Evolutionary conservation across 805 yeast genomes (phyloP).

Genomic region (Metschnikowia rubicola): DNA sequence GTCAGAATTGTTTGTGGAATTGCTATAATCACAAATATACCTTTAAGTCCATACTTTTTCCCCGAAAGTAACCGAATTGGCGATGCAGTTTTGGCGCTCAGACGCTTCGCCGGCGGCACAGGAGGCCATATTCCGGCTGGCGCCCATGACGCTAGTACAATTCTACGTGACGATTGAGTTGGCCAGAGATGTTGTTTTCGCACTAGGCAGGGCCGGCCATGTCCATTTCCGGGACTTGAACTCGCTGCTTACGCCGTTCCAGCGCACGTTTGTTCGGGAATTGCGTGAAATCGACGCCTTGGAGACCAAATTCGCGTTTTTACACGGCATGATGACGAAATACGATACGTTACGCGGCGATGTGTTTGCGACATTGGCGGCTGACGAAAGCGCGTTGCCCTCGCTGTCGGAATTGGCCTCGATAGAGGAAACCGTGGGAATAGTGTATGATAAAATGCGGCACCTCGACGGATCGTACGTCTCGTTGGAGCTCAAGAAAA

Average conservation of each 20-base stretch:
- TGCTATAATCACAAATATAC: neutral
- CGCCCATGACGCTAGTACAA: conserved; percentile 48
- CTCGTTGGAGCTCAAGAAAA: conserved; percentile 23
- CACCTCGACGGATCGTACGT: conserved; percentile 37
- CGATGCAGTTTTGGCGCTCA: conserved; percentile 7
- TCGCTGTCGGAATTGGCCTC: conserved; percentile 34
- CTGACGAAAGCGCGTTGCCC: conserved; percentile 47
- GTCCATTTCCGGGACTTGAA: conserved; percentile 51
- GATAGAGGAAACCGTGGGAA: conserved; percentile 23
- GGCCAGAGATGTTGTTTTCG: conserved; percentile 40
- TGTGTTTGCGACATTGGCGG: conserved; percentile 29
- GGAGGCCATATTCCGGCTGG: conserved; percentile 45
- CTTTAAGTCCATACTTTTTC: neutral
- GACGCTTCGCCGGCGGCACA: conserved; percentile 3
- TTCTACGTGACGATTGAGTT: conserved; percentile 46
- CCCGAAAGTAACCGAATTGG: too few species aligned
- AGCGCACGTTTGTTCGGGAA: conserved; percentile 43
- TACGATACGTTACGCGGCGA: conserved; percentile 27
- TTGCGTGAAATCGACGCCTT: conserved; percentile 35
- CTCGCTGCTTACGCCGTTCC: conserved; percentile 42
- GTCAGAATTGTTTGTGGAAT: neutral
- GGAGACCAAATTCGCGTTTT: conserved; percentile 27
- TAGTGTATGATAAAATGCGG: conserved; percentile 29
- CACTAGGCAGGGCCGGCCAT: conserved; percentile 36
- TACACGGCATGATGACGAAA: conserved; percentile 29